Conservation (phyloP, 2,329 filamentous ascomycete genomes). For the Talaromyces sp. region DNA sequence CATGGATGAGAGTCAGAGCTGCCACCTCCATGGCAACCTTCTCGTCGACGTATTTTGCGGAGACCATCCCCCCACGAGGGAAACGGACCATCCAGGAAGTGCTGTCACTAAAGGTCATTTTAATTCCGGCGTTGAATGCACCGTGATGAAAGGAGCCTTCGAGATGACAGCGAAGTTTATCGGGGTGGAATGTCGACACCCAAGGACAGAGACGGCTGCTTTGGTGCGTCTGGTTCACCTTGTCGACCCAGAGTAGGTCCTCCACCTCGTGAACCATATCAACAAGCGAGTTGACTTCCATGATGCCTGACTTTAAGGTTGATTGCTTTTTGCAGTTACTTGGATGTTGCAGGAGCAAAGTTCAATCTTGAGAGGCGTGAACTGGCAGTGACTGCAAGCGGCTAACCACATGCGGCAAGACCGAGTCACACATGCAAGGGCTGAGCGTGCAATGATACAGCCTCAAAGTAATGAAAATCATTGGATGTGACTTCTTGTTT, state of each 20-base stretch:
- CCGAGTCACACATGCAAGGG: too few relatives aligned
- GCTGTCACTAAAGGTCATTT: conserved; percentile 25
- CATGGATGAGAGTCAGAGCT: neutral
- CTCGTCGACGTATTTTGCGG: conserved; percentile 19
- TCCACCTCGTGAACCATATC: neutral
- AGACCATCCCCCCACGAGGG: conserved; percentile 22
- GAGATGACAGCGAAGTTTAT: conserved; percentile 26
- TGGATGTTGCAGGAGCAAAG: too few relatives aligned
- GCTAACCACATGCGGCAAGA: too few relatives aligned
- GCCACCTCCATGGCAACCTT: conserved; percentile 3
- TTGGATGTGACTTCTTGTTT: too few relatives aligned
- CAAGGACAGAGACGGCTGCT: conserved; percentile 13
- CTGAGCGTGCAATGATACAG: too few relatives aligned
- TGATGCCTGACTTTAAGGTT: neutral
- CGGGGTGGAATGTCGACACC: conserved; percentile 30
- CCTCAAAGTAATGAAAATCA: too few relatives aligned
- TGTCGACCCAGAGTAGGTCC: conserved; percentile 1
- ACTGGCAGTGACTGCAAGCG: too few relatives aligned
- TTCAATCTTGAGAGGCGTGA: too few relatives aligned
- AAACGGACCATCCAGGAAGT: conserved; percentile 26
- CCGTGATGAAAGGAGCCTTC: conserved; percentile 26
- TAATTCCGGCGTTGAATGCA: conserved; percentile 27
- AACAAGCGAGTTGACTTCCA: neutral
- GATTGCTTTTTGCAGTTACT: too few relatives aligned
- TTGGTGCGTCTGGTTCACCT: neutral